A percentile compares a stretch with the other conserved stretches of the same genome.
Conservation (phyloP, 768 basidiomycete species). For the Solioccasus polychromus region DNA sequence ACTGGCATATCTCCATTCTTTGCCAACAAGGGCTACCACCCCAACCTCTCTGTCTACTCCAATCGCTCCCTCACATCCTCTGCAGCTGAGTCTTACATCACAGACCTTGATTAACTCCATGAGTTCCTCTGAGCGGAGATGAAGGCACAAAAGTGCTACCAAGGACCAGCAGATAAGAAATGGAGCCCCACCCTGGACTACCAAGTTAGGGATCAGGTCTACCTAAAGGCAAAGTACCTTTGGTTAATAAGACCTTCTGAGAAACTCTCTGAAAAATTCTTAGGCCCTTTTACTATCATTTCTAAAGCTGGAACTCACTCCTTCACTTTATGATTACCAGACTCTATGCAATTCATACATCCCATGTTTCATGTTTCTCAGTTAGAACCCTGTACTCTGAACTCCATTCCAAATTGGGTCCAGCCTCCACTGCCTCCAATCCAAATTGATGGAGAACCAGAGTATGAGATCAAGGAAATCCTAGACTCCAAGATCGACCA, state of each 20-base stretch:
- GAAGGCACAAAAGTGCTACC: not conserved
- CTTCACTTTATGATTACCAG: too few species aligned
- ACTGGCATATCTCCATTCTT: slow-evolving; percentile 34
- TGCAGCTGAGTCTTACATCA: not conserved
- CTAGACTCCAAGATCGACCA: too few species aligned
- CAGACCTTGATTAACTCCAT: not conserved
- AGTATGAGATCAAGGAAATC: not conserved
- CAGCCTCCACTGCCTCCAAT: not conserved
- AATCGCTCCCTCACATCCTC: not conserved
- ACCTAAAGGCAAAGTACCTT: not conserved
- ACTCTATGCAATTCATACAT: not conserved
- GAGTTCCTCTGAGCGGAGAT: not conserved
- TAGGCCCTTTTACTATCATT: not conserved
- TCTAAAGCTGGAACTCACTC: too few species aligned
- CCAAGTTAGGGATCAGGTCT: not conserved
- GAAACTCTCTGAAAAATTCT: not conserved
- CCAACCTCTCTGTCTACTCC: not conserved
- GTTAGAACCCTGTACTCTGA: not conserved
- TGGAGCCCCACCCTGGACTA: not conserved
- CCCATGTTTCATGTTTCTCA: not conserved
- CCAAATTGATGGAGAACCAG: not conserved
- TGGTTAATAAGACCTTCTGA: not conserved
- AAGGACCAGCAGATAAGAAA: not conserved
- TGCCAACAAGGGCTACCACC: slow-evolving; percentile 25
- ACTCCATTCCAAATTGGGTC: not conserved